Evolutionary conservation across 2,329 filamentous ascomycete species (phyloP), one percentile per base, ranked within the genome.

Genomic region (Cladophialophora bantiana): DNA sequence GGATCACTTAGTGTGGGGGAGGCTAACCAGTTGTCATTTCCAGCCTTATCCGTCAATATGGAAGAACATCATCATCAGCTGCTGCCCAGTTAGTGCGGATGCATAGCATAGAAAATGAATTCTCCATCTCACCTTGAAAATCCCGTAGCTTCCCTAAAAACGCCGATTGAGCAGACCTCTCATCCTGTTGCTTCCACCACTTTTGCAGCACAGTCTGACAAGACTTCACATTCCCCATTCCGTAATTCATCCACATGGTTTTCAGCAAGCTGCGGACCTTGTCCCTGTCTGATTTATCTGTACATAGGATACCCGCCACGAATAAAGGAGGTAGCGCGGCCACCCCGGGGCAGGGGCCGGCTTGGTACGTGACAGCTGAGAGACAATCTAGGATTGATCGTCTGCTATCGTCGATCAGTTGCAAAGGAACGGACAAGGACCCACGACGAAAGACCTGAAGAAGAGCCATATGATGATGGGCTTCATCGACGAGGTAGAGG

Each of bases 391-490:
- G 35, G 34, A 65, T 56, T 18, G 35, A 12, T 10, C 38, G 48
- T 48, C 38, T 55, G 58, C 63, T 65, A 10, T 65, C 50, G 5
- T 65, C 57, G 12, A 65, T 48, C 13, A 61, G 7, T 2, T 50
- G 56, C 5, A 32, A 26, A 50, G 56, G 57, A 31, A 61, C 56
- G 13, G 57, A 60, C 35, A 65, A 48, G 42, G 63, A 48, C 31
- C 56, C 58, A n/a, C 58, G 45, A 3, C 52, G 63, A 36, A 55
- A 65, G 3, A 65, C n/a, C 50, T 65, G 63, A 40, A 65, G 56
- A 15, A 65, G 18, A 6, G 63, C 63, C 63, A 65, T 65, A 31
- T 65, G 63, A 34, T 65, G 63, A n/a, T 65, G 38, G 13, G 63
- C 63, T 61, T 65, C 63, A 32, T 65, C 63, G 9, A 65, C 56